Evolutionary conservation across 352 stramenopile species (phyloP), one percentile per base, ranked within the genome.

Genomic region (Pythium folliculosum): DNA sequence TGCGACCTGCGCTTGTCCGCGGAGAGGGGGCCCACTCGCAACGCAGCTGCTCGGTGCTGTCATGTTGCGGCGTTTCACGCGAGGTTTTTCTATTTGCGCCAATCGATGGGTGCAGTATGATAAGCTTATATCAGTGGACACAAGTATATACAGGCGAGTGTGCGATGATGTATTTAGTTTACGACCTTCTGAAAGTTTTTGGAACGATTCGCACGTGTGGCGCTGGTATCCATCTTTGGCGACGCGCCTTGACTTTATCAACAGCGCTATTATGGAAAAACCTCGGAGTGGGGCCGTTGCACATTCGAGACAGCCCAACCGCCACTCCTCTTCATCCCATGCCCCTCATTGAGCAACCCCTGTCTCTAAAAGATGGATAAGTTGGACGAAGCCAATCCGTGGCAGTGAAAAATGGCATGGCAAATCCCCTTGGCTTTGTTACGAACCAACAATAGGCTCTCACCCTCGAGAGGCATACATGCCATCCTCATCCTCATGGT

Each of bases 1-100:
- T 67, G 60, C 40, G 59, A 67, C 60, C 60, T 50, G 60, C 51
- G 60, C 60, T 67, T 67, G 60, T 67, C 50, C 50, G 51, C n/a
- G 44, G 44, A 59, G 48, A 35, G 59, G 49, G 59, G 51, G 49
- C 25, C 25, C 22, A 17, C 5, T 35, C 48, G 5, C 30, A 44
- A 7, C 56, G 56, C 62, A 69, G 62, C 62, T 69, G 62, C 62
- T n/a, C 25, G 37, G 19, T 57, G 52, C 62, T 69, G 62, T 69
- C 62, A 69, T 52, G 62, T 69, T 69, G 62, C 62, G 45, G 27
- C 62, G 53, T 63, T 69, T 60, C 60, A 23, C 27, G 32, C 21
- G 19, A 63, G 56, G 56, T 63, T 63, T 63, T 63, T 51, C 30
- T 2, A 30, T 63, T 63, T 62, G 9, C 38, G 38, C 37, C 59